These are phyloP conservation scores for Colletotrichum lentis DNA, from an alignment of 2,329 filamentous ascomycete genomes.

Conservation along the genomic window DNA sequence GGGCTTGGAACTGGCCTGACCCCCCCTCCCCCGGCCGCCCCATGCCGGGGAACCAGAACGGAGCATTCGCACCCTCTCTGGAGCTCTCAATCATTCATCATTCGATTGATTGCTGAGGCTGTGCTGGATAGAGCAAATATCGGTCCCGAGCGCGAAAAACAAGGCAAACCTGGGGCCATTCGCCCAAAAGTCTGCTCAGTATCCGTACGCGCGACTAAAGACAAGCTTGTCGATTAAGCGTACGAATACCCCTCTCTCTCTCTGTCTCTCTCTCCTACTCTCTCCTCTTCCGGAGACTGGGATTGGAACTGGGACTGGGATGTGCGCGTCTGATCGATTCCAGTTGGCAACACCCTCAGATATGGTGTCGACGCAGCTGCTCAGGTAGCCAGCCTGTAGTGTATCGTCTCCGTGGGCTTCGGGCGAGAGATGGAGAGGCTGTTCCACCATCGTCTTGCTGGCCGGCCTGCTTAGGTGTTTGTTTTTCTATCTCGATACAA, in stretches of 20 bases:
- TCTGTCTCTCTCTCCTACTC: constrained; percentile 12
- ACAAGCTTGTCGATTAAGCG: constrained; percentile 35
- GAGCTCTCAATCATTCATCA: neutral
- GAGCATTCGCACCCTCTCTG: neutral
- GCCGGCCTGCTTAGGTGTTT: neutral
- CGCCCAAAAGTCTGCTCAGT: constrained; percentile 12
- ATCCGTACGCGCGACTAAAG: constrained; percentile 23
- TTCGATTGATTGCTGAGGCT: constrained; percentile 30
- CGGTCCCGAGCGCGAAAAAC: constrained; percentile 8
- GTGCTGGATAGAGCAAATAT: constrained; percentile 18
- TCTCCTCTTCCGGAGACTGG: neutral
- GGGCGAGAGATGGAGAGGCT: too few relatives aligned
- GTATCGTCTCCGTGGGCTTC: too few relatives aligned
- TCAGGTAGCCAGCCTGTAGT: too few relatives aligned
- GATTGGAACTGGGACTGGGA: neutral
- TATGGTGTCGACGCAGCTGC: too few relatives aligned
- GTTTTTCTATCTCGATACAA: too few relatives aligned
- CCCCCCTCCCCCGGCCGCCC: neutral
- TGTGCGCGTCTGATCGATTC: constrained; percentile 13
- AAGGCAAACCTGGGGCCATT: constrained; percentile 11
- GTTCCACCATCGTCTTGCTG: constrained; percentile 4
- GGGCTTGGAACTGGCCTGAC: neutral
- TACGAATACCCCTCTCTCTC: constrained; percentile 1
- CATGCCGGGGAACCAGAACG: neutral
- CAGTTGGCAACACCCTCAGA: neutral